A percentile compares a stretch with the other conserved stretches of the same genome.
Evolutionary conservation across 495 filamentous ascomycete species (phyloP).

Genomic region (Xanthoparmelia taractica): DNA sequence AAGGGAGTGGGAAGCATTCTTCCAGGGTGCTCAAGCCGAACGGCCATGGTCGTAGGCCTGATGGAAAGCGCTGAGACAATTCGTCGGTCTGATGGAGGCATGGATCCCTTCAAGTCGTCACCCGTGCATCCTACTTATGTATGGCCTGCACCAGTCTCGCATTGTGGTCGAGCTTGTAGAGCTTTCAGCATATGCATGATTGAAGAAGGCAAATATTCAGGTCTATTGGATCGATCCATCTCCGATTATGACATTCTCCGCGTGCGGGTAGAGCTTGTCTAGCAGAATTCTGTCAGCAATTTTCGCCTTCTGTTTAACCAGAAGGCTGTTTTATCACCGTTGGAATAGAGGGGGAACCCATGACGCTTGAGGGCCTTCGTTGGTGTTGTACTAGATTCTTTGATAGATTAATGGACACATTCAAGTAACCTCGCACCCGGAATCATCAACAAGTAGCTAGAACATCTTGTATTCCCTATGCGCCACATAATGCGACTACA

Average conservation of each 20-base stretch:
- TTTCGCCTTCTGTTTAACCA: not conserved
- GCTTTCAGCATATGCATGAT: no score
- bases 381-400: not conserved
- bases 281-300: no score
- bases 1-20: constrained; percentile 1
- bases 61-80: not conserved
- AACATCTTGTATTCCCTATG: constrained; percentile 17
- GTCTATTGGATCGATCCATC: not conserved
- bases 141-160: not conserved
- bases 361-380: not conserved
- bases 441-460: not conserved
- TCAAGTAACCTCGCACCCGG: not conserved
- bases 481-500: constrained; percentile 18
- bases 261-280: not conserved
- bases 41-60: not conserved
- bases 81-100: not conserved
- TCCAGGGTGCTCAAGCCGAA: constrained; percentile 4
- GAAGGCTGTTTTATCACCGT: not conserved
- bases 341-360: not conserved
- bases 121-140: not conserved
- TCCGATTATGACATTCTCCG: not conserved
- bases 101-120: not conserved
- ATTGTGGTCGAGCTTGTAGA: not conserved
- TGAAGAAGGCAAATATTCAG: not conserved
- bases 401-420: constrained; percentile 4